Conservation (phyloP, 768 basidiomycete genomes). For the Boletus huronensis region DNA sequence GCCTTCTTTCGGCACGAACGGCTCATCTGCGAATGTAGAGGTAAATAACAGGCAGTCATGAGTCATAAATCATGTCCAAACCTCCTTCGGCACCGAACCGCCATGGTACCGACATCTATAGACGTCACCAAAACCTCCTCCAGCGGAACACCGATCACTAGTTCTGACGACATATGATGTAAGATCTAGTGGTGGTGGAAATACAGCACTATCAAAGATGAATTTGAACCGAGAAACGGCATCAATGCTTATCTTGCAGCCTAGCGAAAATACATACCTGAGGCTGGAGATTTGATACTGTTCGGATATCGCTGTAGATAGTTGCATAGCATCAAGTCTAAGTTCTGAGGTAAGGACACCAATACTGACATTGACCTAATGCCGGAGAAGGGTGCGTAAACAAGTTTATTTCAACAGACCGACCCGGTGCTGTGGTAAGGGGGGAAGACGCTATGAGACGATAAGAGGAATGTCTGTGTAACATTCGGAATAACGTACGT, state of each 20-base stretch:
- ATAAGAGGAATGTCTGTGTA: neutral
- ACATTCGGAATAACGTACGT: neutral
- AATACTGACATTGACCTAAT: neutral
- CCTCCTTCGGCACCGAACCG: neutral
- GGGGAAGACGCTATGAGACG: neutral
- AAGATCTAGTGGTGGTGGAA: conserved; percentile 2
- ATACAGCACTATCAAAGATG: neutral
- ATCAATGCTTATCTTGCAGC: neutral
- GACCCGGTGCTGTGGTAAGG: too few species aligned
- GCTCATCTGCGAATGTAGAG: neutral
- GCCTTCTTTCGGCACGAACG: neutral
- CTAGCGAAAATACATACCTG: neutral
- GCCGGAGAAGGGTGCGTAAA: neutral
- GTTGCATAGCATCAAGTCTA: neutral
- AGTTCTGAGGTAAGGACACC: neutral
- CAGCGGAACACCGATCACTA: neutral
- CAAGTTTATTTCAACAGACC: neutral
- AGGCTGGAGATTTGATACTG: neutral
- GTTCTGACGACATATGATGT: neutral
- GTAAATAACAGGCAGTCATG: neutral
- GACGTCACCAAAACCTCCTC: conserved; percentile 4
- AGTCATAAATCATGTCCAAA: neutral
- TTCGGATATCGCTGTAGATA: neutral
- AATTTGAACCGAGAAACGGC: neutral
- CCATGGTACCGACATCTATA: neutral